Conservation (phyloP, 2,329 filamentous ascomycete genomes). For the Sporothrix variecibatus region DNA sequence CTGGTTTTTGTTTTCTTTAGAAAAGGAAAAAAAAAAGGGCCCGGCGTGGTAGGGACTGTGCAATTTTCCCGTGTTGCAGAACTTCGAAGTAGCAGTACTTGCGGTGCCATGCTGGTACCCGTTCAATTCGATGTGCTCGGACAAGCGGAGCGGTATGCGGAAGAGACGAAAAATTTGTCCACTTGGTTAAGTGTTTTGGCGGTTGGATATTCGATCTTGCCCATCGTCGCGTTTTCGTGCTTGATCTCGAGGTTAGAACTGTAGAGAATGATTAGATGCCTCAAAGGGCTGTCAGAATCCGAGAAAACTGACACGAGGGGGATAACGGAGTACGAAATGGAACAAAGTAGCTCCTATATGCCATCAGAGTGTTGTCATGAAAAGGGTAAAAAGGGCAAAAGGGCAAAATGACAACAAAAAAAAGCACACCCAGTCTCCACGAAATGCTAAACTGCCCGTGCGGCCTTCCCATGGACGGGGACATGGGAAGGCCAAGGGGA, state of each 20-base stretch:
- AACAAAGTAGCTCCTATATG: background rate
- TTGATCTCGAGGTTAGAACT: background rate
- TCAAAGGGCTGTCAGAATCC: background rate
- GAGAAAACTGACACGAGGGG: background rate
- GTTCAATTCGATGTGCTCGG: background rate
- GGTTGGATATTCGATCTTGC: background rate
- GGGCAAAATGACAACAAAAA: background rate
- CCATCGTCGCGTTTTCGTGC: no score
- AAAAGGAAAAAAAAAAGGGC: background rate
- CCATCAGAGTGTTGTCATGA: constrained; percentile 21
- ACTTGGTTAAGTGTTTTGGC: background rate
- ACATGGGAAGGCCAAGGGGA: background rate
- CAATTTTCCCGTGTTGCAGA: background rate
- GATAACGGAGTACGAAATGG: background rate
- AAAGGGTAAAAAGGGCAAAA: background rate
- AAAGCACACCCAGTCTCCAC: background rate
- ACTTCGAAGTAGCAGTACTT: background rate
- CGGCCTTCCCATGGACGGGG: background rate
- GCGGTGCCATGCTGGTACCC: background rate
- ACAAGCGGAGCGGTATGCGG: background rate
- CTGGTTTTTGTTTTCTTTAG: no score
- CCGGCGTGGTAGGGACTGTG: background rate
- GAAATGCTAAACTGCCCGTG: constrained; percentile 8
- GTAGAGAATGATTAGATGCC: background rate
- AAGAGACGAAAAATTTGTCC: background rate